Evolutionary conservation across 2,329 filamentous ascomycete species (phyloP), one percentile per base, ranked within the genome.

Genomic region (Hymenotorrendiella dingleyae): DNA sequence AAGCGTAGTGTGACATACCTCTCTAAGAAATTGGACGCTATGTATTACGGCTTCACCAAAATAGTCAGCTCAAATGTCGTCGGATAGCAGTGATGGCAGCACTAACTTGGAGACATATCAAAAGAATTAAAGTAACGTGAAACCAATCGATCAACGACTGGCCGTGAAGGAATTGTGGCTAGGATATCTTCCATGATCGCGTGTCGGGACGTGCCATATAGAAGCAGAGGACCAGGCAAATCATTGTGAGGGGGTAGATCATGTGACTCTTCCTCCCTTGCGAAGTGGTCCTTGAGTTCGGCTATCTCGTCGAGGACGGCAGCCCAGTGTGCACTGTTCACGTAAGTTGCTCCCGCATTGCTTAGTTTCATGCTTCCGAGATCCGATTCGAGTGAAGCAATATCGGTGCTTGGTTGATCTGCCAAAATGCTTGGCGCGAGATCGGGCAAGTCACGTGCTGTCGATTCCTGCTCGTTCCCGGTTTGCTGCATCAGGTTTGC

Each of bases 241-340:
- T 24, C 19, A 7, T 39, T n/a, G 36, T 14, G 27, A 62, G n/a
- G 67, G 64, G 2, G 6, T n/a, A 17, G 12, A n/a, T 28, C 30
- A 6, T 40, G 11, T 12, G 10, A 7, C 29, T 10, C 28, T 21
- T n/a, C 24, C 20, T 45, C 37, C 55, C 58, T 33, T 58, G 76
- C 72, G 55, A 78, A 76, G 49, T 73, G 76, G 43, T 62, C 66
- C 56, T 77, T 76, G 16, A 78, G 59, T 35, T 77, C 73, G 49
- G 76, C 70, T 32, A 79, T 76, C 70, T 76, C 73, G 52, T 78
- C 72, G 7, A 78, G 58, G 58, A 78, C 74, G 2, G 74, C 74
- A 65, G 76, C 70, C 46, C 74, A 76, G 33, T 78, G 74, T 37
- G 72, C 76, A 4, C 72, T 72, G 2, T 74, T 73, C 3, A 78